Evolutionary conservation across 73 alveolate genomes (phyloP).

Genomic region (Tetrahymena borealis): DNA sequence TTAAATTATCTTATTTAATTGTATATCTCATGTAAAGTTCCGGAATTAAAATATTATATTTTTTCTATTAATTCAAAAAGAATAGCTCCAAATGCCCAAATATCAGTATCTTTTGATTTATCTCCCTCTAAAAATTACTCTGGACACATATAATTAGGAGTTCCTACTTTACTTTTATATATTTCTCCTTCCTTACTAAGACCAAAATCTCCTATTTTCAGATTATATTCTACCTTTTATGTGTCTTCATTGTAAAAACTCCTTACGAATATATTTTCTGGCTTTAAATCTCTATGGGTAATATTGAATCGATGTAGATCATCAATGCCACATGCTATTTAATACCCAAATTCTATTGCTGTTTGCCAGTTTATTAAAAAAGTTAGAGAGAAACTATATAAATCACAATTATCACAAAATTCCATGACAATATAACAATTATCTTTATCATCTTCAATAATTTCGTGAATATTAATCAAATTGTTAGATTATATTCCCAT

Average conservation of each 20-base stretch:
- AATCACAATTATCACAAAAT: background rate
- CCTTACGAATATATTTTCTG: background rate
- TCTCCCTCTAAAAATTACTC: background rate
- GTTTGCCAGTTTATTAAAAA: background rate
- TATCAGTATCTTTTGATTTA: background rate
- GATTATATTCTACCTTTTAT: background rate
- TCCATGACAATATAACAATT: background rate
- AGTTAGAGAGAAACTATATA: background rate
- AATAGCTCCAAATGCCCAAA: background rate
- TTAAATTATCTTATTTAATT: background rate
- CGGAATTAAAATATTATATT: background rate
- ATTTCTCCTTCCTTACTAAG: background rate
- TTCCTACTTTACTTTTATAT: background rate
- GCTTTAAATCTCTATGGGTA: background rate
- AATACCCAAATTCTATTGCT: background rate
- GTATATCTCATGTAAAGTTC: background rate
- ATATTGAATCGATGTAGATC: background rate
- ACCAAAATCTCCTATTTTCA: background rate
- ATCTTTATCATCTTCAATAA: background rate
- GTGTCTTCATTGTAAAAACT: background rate
- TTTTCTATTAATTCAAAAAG: background rate
- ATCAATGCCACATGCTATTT: background rate
- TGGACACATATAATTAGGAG: background rate
- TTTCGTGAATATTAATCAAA: background rate
- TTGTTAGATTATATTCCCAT: background rate